Conservation (phyloP, 805 yeast species). For the Spathaspora passalidarum region DNA sequence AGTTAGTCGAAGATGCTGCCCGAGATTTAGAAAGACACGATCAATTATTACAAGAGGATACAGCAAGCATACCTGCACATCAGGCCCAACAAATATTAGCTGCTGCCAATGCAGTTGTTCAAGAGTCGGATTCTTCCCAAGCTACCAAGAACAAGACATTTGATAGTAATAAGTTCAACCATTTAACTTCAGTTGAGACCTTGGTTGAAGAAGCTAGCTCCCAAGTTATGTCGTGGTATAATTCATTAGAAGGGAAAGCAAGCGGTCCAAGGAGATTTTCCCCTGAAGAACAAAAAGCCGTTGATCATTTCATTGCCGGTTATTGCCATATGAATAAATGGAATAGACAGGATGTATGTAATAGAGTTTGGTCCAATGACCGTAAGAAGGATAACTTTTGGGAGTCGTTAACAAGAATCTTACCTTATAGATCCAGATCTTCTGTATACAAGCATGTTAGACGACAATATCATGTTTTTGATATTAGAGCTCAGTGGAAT, state of each 20-base stretch:
- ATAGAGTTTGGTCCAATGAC: constrained; percentile 83
- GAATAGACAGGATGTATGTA: constrained; percentile 68
- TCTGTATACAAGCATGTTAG: constrained; percentile 91
- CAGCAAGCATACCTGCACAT: constrained; percentile 14
- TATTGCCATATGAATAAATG: constrained; percentile 64
- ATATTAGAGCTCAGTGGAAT: constrained; percentile 88
- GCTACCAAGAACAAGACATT: neutral
- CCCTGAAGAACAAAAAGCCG: constrained; percentile 62
- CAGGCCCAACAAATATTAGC: constrained; percentile 7
- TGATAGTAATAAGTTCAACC: constrained; percentile 4
- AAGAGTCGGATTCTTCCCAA: neutral
- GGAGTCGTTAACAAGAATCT: constrained; percentile 74
- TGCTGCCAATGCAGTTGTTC: constrained; percentile 4
- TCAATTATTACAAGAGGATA: constrained; percentile 6
- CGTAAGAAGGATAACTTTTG: constrained; percentile 86
- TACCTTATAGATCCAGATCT: constrained; percentile 85
- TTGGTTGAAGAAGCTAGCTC: constrained; percentile 34
- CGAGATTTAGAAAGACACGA: constrained; percentile 51
- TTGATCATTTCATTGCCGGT: constrained; percentile 68
- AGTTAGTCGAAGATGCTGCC: constrained; percentile 54
- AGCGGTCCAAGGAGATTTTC: constrained; percentile 46
- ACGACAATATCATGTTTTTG: constrained; percentile 83
- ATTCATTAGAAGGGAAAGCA: constrained; percentile 12
- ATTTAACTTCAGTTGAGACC: constrained; percentile 27
- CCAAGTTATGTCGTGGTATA: constrained; percentile 36